Conservation (phyloP, 441 rosid genomes). For the Hura crepitans region DNA sequence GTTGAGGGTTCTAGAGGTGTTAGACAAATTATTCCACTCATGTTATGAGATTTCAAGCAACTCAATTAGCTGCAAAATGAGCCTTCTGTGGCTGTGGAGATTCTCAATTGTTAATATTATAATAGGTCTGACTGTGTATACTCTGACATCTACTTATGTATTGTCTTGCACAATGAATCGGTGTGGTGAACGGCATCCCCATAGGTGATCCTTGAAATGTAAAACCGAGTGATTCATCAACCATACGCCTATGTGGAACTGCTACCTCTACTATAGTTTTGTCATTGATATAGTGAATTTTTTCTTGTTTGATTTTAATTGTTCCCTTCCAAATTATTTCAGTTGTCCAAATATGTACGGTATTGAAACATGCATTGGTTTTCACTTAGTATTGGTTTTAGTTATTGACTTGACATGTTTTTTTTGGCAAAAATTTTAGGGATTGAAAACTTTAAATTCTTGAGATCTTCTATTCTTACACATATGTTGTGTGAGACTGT, state of each 20-base stretch:
- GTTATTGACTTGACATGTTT: constrained; percentile 19
- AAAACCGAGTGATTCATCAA: no score
- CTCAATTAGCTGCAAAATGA: neutral
- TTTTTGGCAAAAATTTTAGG: neutral
- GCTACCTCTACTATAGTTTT: no score
- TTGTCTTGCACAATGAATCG: neutral
- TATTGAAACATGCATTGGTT: neutral
- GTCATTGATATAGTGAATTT: no score
- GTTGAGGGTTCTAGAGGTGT: neutral
- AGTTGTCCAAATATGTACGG: no score
- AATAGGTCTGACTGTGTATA: neutral
- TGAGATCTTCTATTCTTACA: neutral
- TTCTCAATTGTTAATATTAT: neutral
- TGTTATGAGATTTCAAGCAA: neutral
- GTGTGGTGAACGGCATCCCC: no score
- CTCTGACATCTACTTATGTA: neutral
- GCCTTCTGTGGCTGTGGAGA: neutral
- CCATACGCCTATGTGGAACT: no score
- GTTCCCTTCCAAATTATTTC: no score
- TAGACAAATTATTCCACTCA: neutral
- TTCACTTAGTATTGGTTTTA: neutral
- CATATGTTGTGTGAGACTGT: neutral
- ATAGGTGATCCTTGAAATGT: no score
- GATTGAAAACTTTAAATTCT: neutral
- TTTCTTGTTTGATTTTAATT: no score